Evolutionary conservation across 768 basidiomycete genomes (phyloP), one percentile per base, ranked within the genome.

Genomic region (Tremella mesenterica): DNA sequence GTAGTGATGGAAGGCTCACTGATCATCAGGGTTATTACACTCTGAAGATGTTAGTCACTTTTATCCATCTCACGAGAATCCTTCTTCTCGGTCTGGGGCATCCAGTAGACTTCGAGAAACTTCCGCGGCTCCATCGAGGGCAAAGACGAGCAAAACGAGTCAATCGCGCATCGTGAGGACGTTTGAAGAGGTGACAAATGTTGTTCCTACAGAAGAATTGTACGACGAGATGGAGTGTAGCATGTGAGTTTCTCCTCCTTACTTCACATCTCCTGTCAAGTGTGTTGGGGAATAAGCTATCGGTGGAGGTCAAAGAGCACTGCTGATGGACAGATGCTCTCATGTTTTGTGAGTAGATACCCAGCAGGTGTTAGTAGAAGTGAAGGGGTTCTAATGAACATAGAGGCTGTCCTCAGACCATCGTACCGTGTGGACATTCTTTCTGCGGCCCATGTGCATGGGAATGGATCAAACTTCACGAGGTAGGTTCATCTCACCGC

Each of bases 151-250:
- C n/a, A n/a, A n/a, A n/a, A n/a, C n/a, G n/a, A n/a, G n/a, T n/a
- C n/a, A n/a, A n/a, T n/a, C 38, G 4, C 38, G 38, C 14, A 41
- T 41, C 14, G 38, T 41, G n/a, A n/a, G 38, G 28, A 65, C 67
- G 2, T 69, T 65, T 34, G 56, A 69, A 31, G 67, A 69, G 53
- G 61, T 68, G 2, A 51, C 61, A 5, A 59, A 52, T 26, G 49
- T 53, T 1, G 54, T 67, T 27, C 57, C 52, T 16, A 48, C 55
- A 14, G 67, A 69, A 27, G 61, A 63, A 36, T 69, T 63, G 67
- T 69, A 65, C 50, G 67, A 69, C 23, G 67, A 69, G 33, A 39
- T 69, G 45, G 67, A 69, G 43, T 69, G 67, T 46, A 61, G 64
- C 50, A 62, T 69, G 63, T 69, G 34, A 58, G 67, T 61, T 18